Evolutionary conservation across 257 asterid genomes (phyloP), one percentile per base, ranked within the genome.

Genomic region (Ligustrum vulgare): DNA sequence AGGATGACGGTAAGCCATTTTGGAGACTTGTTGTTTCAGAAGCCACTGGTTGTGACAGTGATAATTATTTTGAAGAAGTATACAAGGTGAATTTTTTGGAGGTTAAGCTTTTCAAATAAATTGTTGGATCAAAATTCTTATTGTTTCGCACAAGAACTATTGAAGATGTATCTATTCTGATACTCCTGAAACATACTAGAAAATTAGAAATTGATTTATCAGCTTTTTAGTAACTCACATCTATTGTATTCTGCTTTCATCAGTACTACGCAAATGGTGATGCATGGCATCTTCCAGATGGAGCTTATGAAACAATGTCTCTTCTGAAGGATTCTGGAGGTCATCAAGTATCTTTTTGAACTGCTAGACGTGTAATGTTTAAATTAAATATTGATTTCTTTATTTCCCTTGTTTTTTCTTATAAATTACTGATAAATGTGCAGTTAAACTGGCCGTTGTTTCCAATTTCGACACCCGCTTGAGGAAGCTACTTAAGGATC

Each of bases 391-490:
- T 18, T 34, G 49, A 41, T 25, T 56, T 72, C 37, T 28, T 62
- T 4, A 7, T 72, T 51, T 67, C n/a, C 69, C 22, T 23, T 32
- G 25, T 37, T 13, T 51, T 74, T 45, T 75, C 78, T 70, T 84
- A 67, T 79, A 77, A 74, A 70, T 63, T 75, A 58, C 69, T 66
- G 69, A 67, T 70, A 56, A 12, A 60, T 79, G 75, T 73, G 81
- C 96, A 91, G 99, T 95, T 83, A 95, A 90, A 85, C 85, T 95
- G 76, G 98, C 99, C 32, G 96, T 95, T 39, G 99, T 93, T 23
- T 95, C 99, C 79, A 95, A 95, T 81, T 95, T 93, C 13, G 99
- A 95, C 87, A 89, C 93, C 69, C 97, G 99, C 72, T 82, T 93
- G 88, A 92, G 96, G 87, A 92, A 87, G 83, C 84, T 94, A 37